phyloP scores from a whole-genome alignment of 768 basidiomycete genomes.

The Rhizopogon vinicolor region DNA sequence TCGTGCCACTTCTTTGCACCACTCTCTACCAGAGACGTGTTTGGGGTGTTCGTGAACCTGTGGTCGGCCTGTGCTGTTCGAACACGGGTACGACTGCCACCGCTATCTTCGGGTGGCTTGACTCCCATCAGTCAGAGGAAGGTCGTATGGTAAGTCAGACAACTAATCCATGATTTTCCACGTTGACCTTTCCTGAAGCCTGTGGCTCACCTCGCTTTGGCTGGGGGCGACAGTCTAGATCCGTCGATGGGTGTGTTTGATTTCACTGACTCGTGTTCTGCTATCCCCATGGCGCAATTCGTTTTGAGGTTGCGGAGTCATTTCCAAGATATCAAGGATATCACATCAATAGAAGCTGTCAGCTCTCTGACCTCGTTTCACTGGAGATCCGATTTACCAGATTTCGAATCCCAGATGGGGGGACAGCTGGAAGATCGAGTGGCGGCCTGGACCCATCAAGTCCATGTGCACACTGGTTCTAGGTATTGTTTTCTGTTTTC shows the following conservation, averaged over 20 bases:
- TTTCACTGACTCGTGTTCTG: background rate
- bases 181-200: too few relatives aligned
- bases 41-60: conserved; percentile 4
- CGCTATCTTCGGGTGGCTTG: background rate
- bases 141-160: background rate
- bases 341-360: too few relatives aligned
- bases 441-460: background rate
- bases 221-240: background rate
- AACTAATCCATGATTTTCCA: background rate
- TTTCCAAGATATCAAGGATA: too few relatives aligned
- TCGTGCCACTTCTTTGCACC: background rate
- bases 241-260: background rate
- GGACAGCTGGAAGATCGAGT: background rate
- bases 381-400: too few relatives aligned
- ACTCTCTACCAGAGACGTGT: background rate
- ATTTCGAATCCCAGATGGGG: background rate
- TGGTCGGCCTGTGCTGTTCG: background rate
- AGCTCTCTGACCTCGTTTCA: too few relatives aligned
- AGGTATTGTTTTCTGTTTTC: background rate
- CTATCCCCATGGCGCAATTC: background rate
- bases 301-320: background rate
- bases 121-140: background rate
- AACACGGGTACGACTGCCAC: background rate
- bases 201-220: too few relatives aligned
- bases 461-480: background rate